Evolutionary conservation across 495 filamentous ascomycete genomes (phyloP), one percentile per base, ranked within the genome.

Genomic region (Daldinia decipiens): DNA sequence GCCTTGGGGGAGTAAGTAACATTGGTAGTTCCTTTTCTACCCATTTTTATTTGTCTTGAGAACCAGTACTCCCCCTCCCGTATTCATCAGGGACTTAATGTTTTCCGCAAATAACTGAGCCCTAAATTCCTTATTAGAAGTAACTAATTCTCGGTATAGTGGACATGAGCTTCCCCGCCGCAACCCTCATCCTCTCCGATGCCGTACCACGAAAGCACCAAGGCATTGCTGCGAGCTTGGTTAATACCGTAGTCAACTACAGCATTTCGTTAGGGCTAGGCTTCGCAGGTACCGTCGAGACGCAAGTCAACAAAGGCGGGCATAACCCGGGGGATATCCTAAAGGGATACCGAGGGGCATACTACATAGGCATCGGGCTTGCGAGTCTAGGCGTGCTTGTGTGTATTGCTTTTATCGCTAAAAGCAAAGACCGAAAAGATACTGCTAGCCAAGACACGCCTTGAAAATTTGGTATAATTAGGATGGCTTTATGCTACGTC

Each of bases 261-360:
- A 77, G 75, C 45, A 84, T 84, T 31, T 80, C 78, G 11, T 50
- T 83, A 0, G 82, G 81, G n/a, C 72, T 85, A 17, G 83, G 82
- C 24, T 78, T 85, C 36, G 83, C 83, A 9, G 82, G 81, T 6
- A 84, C 82, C 2, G 74, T 82, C 27, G 83, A 84, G 68, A 71
- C 72, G 13, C 63, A 81, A 12, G 67, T 82, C 4, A 78, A 79
- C 52, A 66, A 77, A 29, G 76, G 76, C 0, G 81, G 80, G 12
- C 51, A 9, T 1, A 74, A 38, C 15, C 68, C 62, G 43, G 72
- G 27, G 13, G 77, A 82, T 50, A 64, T 79, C 24, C 56, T 83
- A 2, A 61, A 69, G 32, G 81, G 81, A 13, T 83, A 80, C 38
- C 73, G 78, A 21, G 77, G 77, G 54, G 78, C 76, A 19, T 68